Conservation (phyloP, 257 asterid species). For the Plantago major region DNA sequence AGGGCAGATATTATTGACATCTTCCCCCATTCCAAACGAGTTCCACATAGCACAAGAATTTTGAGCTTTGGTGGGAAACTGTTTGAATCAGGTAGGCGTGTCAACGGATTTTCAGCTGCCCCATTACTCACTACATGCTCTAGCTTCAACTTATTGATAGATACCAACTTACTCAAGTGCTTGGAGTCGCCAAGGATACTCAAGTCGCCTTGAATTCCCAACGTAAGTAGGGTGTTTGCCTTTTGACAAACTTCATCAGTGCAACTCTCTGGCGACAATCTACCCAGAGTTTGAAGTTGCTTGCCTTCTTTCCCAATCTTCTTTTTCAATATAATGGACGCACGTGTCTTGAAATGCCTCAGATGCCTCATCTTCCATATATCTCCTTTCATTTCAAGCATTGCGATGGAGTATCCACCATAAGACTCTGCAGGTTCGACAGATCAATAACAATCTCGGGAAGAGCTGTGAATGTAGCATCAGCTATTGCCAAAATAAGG, state of each 20-base stretch:
- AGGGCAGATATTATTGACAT: neutral
- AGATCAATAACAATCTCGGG: neutral
- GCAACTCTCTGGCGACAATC: neutral
- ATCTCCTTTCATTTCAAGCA: neutral
- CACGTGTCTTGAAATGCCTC: neutral
- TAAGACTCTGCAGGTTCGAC: neutral
- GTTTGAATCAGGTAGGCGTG: neutral
- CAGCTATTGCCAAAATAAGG: neutral
- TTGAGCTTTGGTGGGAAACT: neutral
- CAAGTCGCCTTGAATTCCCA: neutral
- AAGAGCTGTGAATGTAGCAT: neutral
- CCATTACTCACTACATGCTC: neutral
- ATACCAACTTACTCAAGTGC: neutral
- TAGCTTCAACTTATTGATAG: neutral
- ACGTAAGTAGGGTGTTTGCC: neutral
- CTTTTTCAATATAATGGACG: neutral
- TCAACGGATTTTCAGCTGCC: neutral
- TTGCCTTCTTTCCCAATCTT: neutral
- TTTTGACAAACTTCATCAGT: neutral
- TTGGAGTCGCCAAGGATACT: neutral
- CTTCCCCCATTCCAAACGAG: neutral
- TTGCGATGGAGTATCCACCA: neutral
- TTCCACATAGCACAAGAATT: neutral
- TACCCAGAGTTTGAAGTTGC: neutral
- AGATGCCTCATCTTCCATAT: too few relatives aligned